Evolutionary conservation across 495 filamentous ascomycete genomes (phyloP).

Genomic region (Podospora didyma): DNA sequence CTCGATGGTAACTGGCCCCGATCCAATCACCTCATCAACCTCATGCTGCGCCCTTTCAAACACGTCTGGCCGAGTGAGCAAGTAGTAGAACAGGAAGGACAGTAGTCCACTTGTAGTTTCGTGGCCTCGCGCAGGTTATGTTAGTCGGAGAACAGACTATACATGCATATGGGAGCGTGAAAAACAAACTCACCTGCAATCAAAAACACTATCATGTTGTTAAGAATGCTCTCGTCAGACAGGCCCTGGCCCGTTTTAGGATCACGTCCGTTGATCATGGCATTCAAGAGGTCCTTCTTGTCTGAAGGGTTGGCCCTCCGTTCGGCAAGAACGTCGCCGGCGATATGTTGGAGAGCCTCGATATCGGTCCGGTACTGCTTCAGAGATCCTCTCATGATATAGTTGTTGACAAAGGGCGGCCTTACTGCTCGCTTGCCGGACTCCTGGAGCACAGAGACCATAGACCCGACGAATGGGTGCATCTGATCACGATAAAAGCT

Average conservation of each 20-base stretch:
- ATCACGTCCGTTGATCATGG: conserved; percentile 58
- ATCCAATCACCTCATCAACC: conserved; percentile 52
- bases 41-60: conserved; percentile 32
- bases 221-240: conserved; percentile 48
- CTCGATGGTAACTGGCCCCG: conserved; percentile 52
- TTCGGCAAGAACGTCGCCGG: conserved; percentile 49
- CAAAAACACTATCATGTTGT: conserved; percentile 65
- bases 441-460: conserved; percentile 50
- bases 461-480: conserved; percentile 57
- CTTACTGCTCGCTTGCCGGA: conserved; percentile 43
- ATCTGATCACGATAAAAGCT: conserved; percentile 57
- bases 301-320: conserved; percentile 49
- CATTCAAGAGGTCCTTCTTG: conserved; percentile 62
- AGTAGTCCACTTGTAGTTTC: conserved; percentile 58
- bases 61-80: conserved; percentile 31
- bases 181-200: conserved; percentile 38
- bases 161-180: background rate
- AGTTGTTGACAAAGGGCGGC: conserved; percentile 41
- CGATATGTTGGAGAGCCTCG: conserved; percentile 43
- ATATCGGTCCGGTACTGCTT: conserved; percentile 50
- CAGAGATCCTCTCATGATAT: conserved; percentile 40
- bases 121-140: too few relatives aligned
- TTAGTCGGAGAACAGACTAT: too few relatives aligned
- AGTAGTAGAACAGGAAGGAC: conserved; percentile 39
- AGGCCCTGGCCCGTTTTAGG: conserved; percentile 56